Base-by-base conservation (phyloP, 495 filamentous ascomycete genomes). In the Penicillium pancosmium region DNA sequence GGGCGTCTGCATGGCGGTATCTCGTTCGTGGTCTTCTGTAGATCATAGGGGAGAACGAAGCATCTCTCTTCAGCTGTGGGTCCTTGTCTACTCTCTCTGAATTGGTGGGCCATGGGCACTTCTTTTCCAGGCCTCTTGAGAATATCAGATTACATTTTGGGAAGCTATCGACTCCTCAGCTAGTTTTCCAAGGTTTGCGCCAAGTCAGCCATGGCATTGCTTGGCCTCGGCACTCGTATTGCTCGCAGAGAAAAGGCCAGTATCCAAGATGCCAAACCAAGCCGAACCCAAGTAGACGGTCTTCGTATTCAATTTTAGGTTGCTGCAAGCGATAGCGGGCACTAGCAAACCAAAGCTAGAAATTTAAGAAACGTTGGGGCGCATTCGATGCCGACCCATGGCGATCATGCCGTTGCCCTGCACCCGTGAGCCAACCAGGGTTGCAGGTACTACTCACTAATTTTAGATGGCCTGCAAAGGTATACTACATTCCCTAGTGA, bases 341-440 rank as follows among this genome's bases (percentile, higher is more conserved):
- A 27, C 25, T 7, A 27, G 10, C 10, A 8, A 48, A 48, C 21
- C 13, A 48, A 48, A 12, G 13, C 35, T 48, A 11, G 7, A 6
- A 11, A 25, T 0, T 25, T 16, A 48, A 8, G 21, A 48, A 21
- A 27, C 11, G 44, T 48, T 19, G 44, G 44, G 44, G 23, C 21
- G n/a, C 40, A n/a, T 43, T 16, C 40, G 4, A 48, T 48, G 44
- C 41, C 41, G 41, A 46, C 41, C 41, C 19, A 16, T 19, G 41
- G 25, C 44, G 44, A 48, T 48, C 44, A 25, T 27, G 10, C 21
- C 11, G 18, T 48, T 48, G 44, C 44, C 44, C 44, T 48, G 21
- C 44, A 23, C 4, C 18, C 13, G 44, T 48, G 44, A 18, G 21
- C 44, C 44, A 48, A 48, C 44, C 44, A 48, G 19, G 2, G 44